A percentile compares a stretch with the other conserved stretches of the same genome.
Evolutionary conservation across 345 rosid species (phyloP).

Genomic region (Nephelium lappaceum): DNA sequence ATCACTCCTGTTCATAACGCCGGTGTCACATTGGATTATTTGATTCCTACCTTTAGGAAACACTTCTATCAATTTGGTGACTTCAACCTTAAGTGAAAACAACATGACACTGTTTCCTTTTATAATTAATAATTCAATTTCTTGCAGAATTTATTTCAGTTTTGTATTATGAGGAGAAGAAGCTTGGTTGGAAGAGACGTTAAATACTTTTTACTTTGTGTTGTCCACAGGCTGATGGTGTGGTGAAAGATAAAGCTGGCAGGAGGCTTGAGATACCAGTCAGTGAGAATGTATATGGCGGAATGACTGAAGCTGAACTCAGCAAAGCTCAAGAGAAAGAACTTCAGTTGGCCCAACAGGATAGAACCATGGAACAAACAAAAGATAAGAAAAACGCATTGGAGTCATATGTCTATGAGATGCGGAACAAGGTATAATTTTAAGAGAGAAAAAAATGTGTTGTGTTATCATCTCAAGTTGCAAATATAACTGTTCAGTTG

Average conservation of each 20-base stretch:
- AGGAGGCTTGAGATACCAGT: constrained; percentile 46
- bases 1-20: constrained; percentile 1
- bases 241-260: constrained; percentile 30
- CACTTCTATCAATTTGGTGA: background rate
- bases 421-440: constrained; percentile 55
- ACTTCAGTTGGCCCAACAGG: constrained; percentile 49
- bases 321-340: constrained; percentile 51
- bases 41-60: background rate
- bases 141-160: background rate
- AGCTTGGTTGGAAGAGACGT: background rate
- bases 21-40: background rate
- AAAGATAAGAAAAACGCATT: constrained; percentile 58
- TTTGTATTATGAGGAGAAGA: background rate
- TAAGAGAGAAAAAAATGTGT: background rate
- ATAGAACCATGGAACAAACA: constrained; percentile 51
- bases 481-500: background rate
- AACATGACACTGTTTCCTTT: background rate
- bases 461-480: background rate
- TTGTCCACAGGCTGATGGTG: constrained; percentile 40
- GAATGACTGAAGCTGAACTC: constrained; percentile 45
- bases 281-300: constrained; percentile 47
- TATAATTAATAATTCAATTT: background rate
- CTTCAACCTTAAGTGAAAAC: constrained; percentile 12
- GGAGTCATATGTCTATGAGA: constrained; percentile 69
- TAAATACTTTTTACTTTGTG: background rate